Base-by-base conservation (phyloP, 495 filamentous ascomycete genomes). In the Xylaria grammica region DNA sequence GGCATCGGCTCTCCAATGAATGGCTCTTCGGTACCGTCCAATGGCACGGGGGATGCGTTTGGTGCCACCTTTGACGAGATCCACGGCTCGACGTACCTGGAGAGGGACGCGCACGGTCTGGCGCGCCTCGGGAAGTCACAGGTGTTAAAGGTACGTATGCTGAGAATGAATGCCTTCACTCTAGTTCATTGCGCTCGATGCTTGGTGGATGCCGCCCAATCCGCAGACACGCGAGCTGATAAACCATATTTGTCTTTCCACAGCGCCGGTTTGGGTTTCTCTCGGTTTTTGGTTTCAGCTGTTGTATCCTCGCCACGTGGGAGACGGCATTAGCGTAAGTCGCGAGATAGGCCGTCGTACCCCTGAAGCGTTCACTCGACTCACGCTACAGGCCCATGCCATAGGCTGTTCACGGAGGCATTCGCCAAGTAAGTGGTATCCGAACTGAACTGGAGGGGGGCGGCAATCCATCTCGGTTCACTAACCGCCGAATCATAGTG, bases 81-180 rank as follows among this genome's bases (percentile, higher is more conserved):
- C 26, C 45, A 61, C 50, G 29, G 58, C 58, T 61, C 54, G 15
- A 61, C 58, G 17, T 61, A 61, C 45, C 44, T 51, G 29, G 58
- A 50, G 29, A 49, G 58, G 29, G 29, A 59, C 29, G 19, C 26
- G 20, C 50, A 32, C 10, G 29, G 50, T 52, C 68, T 85, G 38
- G 78, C 76, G 19, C 77, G 77, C 6, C 71, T 85, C 58, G 83
- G 84, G 1, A 85, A 85, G 67, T 81, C 81, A 30, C 74, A 77
- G 0, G 79, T 85, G 32, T 71, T 85, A 34, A 82, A 81, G 74
- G 54, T 60, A 30, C 44, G 45, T 29, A 54, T 20, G 10, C 9
- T 20, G 11, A 4, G 32, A 36, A 8, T 20, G 29, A 52, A 52
- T 10, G 11, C n/a, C 4, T 34, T 24, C 3, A 34, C 17, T 13